Conservation (phyloP, 2,329 filamentous ascomycete genomes). For the Fusarium keratoplasticum region DNA sequence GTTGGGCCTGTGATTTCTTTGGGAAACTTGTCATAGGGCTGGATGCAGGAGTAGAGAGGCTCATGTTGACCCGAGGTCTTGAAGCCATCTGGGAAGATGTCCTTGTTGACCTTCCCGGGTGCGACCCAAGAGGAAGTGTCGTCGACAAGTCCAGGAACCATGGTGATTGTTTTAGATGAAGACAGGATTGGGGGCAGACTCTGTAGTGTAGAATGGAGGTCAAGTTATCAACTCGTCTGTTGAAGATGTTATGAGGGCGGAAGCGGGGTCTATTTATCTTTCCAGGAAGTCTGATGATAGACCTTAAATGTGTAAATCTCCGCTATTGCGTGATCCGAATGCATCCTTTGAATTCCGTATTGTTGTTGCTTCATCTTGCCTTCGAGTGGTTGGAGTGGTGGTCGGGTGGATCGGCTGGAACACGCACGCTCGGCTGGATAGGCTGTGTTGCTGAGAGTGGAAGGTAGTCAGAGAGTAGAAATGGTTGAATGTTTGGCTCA, state of each 20-base stretch:
- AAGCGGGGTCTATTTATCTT: not conserved
- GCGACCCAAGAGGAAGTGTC: not conserved
- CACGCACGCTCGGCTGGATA: not conserved
- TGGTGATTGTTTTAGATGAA: not conserved
- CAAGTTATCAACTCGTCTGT: not conserved
- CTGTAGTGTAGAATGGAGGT: not conserved
- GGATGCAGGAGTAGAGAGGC: constrained; percentile 73
- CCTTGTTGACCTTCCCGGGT: not conserved
- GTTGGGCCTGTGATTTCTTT: constrained; percentile 77
- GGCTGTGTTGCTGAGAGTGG: not conserved
- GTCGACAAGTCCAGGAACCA: not conserved
- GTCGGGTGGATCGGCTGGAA: constrained; percentile 7
- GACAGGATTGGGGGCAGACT: not conserved
- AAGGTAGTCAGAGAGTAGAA: not conserved
- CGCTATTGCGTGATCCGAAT: constrained; percentile 2
- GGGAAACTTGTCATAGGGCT: constrained; percentile 77
- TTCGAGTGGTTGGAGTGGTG: not conserved
- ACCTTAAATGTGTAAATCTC: not conserved
- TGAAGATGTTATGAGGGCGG: not conserved
- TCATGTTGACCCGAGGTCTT: constrained; percentile 76
- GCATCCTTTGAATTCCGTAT: not conserved
- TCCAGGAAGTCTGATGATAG: not conserved
- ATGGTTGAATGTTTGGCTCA: not conserved
- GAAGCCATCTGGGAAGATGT: constrained; percentile 59
- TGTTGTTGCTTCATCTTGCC: constrained; percentile 3